Conservation (phyloP, 768 basidiomycete species). For the Tulasnella sp. region DNA sequence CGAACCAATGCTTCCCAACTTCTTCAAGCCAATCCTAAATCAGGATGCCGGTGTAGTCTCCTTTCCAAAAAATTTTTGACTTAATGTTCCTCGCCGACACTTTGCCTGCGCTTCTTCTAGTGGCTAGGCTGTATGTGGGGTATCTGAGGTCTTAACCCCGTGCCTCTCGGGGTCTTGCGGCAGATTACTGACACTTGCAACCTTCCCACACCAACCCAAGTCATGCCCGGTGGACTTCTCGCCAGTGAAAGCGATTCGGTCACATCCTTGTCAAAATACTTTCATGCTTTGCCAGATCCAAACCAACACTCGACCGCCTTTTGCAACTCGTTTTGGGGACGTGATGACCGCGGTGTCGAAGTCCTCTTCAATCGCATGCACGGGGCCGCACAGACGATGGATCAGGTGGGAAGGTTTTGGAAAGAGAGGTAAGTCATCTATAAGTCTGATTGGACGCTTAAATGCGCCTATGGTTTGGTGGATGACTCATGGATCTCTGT, state of each 20-base stretch:
- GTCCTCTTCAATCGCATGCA: slow-evolving; percentile 87
- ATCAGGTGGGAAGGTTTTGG: slow-evolving; percentile 84
- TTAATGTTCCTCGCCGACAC: too few species aligned
- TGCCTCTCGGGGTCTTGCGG: too few species aligned
- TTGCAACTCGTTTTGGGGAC: slow-evolving; percentile 96
- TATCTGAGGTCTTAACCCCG: too few species aligned
- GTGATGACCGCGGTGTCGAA: slow-evolving; percentile 83
- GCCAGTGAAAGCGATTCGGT: slow-evolving; percentile 75
- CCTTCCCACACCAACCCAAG: background rate
- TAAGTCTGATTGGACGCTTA: background rate
- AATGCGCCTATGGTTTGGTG: background rate
- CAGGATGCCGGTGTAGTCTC: too few species aligned
- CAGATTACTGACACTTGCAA: too few species aligned
- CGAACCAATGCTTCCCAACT: too few species aligned
- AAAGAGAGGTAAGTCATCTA: slow-evolving; percentile 72
- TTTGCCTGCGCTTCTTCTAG: too few species aligned
- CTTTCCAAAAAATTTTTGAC: too few species aligned
- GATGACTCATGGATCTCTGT: background rate
- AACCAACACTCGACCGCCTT: slow-evolving; percentile 64
- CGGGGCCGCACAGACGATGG: slow-evolving; percentile 77
- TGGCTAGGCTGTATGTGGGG: too few species aligned
- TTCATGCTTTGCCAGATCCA: slow-evolving; percentile 25
- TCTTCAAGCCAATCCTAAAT: too few species aligned
- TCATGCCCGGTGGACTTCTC: slow-evolving; percentile 46
- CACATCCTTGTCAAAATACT: slow-evolving; percentile 46